Evolutionary conservation across 106 monocot genomes (phyloP).

Genomic region (Vanilla planifolia): DNA sequence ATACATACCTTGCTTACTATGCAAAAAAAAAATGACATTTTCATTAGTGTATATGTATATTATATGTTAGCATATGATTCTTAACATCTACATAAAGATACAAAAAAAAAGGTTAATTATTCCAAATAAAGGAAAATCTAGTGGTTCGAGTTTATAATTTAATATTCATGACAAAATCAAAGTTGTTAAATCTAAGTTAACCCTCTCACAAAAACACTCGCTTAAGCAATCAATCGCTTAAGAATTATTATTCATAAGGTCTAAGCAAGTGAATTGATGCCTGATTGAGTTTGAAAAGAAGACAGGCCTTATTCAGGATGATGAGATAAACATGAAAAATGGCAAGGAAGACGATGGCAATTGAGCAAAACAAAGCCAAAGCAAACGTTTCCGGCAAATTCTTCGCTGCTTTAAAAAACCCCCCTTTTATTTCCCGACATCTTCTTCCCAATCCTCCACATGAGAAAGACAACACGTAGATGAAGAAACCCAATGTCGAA

Average conservation of each 20-base stretch:
- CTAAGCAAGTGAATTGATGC: not conserved
- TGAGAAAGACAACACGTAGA: constrained; percentile 36
- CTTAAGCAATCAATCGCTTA: not conserved
- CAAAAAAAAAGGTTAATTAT: too few relatives aligned
- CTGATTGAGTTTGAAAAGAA: not conserved
- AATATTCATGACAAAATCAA: too few relatives aligned
- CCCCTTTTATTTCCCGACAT: constrained; percentile 1
- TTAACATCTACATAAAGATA: too few relatives aligned
- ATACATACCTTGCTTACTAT: too few relatives aligned
- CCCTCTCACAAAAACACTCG: not conserved
- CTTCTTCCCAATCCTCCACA: constrained; percentile 25
- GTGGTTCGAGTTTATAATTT: not conserved
- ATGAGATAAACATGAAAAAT: constrained; percentile 57
- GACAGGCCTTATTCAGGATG: constrained; percentile 34
- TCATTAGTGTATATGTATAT: too few relatives aligned
- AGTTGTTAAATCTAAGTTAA: too few relatives aligned
- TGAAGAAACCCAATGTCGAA: constrained; percentile 36
- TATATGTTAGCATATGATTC: too few relatives aligned
- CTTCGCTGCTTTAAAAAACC: constrained; percentile 8
- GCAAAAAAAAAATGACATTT: too few relatives aligned
- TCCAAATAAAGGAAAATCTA: not conserved
- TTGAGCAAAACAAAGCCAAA: constrained; percentile 34
- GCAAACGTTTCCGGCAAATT: constrained; percentile 39
- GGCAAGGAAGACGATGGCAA: constrained; percentile 36
- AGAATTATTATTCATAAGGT: not conserved